Evolutionary conservation across 2,329 filamentous ascomycete species (phyloP).

Genomic region (Ophiostoma ips): DNA sequence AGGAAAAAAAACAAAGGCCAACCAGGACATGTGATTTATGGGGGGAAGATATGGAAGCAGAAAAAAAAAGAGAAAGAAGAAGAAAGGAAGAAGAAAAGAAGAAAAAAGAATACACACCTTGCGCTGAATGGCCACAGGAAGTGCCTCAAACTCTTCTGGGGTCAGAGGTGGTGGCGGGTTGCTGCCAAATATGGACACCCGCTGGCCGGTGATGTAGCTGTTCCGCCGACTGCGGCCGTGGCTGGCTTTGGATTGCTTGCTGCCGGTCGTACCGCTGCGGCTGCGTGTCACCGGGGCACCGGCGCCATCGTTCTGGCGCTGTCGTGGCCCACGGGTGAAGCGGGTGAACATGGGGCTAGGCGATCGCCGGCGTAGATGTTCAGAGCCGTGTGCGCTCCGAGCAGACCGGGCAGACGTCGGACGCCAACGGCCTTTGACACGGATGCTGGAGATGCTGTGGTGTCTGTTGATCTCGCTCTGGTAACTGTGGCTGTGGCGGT

Average conservation of each 20-base stretch:
- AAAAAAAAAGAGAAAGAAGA: not conserved
- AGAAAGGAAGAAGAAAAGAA: not conserved
- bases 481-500: not conserved
- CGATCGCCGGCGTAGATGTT: not conserved
- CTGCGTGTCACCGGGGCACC: not conserved
- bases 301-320: not conserved
- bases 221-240: slow-evolving; percentile 1
- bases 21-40: too few relatives aligned
- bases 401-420: not conserved
- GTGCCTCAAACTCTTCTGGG: slow-evolving; percentile 34
- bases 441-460: not conserved
- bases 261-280: not conserved
- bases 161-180: slow-evolving; percentile 21
- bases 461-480: not conserved
- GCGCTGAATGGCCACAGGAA: slow-evolving; percentile 34
- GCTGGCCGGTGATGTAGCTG: slow-evolving; percentile 10
- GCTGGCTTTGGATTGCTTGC: slow-evolving; percentile 2
- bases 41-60: too few relatives aligned
- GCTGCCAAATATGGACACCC: slow-evolving; percentile 13
- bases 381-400: not conserved
- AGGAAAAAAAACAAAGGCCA: not conserved
- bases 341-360: slow-evolving; percentile 9
- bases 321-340: slow-evolving; percentile 5
- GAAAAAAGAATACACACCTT: slow-evolving; percentile 25
- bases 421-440: slow-evolving; percentile 3